Conservation (phyloP, 352 stramenopile species). For the Paralagenidium karlingii region DNA sequence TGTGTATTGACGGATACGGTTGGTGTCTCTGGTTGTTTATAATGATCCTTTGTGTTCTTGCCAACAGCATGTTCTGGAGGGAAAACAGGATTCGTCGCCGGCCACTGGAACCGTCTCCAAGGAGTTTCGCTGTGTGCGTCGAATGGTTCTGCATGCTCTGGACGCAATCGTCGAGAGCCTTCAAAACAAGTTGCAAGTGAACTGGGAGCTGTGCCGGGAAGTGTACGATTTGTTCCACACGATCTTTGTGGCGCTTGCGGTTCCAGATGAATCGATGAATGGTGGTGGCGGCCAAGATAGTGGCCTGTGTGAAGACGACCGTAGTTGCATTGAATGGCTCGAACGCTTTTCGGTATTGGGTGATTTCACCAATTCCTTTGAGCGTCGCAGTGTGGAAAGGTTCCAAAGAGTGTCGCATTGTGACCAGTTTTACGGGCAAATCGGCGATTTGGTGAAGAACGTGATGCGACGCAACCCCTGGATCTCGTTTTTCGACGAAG, state of each 20-base stretch:
- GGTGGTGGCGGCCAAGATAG: too few relatives aligned
- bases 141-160: slow-evolving; percentile 62
- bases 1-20: background rate
- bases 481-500: slow-evolving; percentile 4
- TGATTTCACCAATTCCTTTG: slow-evolving; percentile 56
- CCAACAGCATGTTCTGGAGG: background rate
- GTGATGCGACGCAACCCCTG: slow-evolving; percentile 2
- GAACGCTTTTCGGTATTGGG: slow-evolving; percentile 35
- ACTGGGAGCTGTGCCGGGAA: slow-evolving; percentile 44
- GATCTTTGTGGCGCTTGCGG: slow-evolving; percentile 53
- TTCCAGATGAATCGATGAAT: too few relatives aligned
- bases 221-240: slow-evolving; percentile 48
- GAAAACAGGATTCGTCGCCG: slow-evolving; percentile 15
- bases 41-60: background rate
- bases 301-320: slow-evolving; percentile 52
- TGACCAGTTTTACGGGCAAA: background rate
- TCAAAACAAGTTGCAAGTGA: slow-evolving; percentile 53
- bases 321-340: slow-evolving; percentile 64
- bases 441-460: background rate
- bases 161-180: slow-evolving; percentile 66
- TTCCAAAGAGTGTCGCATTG: background rate
- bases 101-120: slow-evolving; percentile 10
- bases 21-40: background rate
- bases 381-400: slow-evolving; percentile 2
- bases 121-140: slow-evolving; percentile 41